A percentile compares a stretch with the other conserved stretches of the same genome.
Evolutionary conservation across 768 basidiomycete genomes (phyloP).

Genomic region (Tephrocybe rancida): DNA sequence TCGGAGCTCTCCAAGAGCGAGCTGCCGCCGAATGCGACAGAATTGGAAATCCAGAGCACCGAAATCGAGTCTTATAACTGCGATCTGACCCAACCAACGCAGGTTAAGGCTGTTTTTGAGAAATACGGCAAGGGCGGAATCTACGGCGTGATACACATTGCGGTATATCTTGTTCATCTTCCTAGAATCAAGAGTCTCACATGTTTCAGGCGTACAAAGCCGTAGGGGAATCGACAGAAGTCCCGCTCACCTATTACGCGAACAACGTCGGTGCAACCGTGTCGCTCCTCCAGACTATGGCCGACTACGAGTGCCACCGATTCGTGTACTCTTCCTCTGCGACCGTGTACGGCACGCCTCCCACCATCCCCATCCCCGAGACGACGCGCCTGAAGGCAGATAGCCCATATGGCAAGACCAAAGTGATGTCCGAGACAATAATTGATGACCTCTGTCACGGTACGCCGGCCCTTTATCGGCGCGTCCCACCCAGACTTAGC

Average conservation of each 20-base stretch:
- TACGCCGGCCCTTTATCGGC: constrained; percentile 33
- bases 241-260: constrained; percentile 89
- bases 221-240: constrained; percentile 94
- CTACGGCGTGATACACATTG: constrained; percentile 96
- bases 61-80: constrained; percentile 69
- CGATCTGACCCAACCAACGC: constrained; percentile 74
- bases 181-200: constrained; percentile 1
- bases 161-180: constrained; percentile 45
- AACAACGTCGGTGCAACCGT: constrained; percentile 94
- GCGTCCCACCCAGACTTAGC: neutral
- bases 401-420: constrained; percentile 95
- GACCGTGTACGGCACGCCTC: constrained; percentile 96
- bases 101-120: constrained; percentile 80
- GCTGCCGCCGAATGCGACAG: constrained; percentile 66
- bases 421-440: constrained; percentile 90
- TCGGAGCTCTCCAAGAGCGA: constrained; percentile 77
- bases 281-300: constrained; percentile 84
- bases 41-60: constrained; percentile 69
- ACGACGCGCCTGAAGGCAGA: constrained; percentile 84
- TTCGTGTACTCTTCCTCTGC: constrained; percentile 98
- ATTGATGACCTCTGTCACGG: constrained; percentile 86
- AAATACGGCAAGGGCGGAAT: constrained; percentile 88
- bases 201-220: constrained; percentile 86
- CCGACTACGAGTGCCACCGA: constrained; percentile 78
- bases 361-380: constrained; percentile 92